Base-by-base conservation (phyloP, 176 grass and related monocot species). In the Avena eriantha region DNA sequence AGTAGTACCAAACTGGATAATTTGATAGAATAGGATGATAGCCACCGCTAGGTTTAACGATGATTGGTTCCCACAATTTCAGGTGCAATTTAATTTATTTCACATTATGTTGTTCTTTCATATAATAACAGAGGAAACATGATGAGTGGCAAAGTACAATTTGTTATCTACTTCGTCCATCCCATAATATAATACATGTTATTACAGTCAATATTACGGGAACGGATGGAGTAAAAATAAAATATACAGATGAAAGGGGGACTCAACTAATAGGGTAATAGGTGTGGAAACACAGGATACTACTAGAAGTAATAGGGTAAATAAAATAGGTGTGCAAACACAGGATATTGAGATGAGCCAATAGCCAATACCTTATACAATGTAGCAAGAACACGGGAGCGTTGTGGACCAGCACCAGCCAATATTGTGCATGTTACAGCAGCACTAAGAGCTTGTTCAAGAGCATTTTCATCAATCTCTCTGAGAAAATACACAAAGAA, bases 341-440 rank as follows among this genome's bases (percentile, higher is more conserved):
- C 23, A 84, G 15, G 7, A 76, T 13, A 68, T 61, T 49, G 17
- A 78, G 15, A 78, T 86, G 74, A 68, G 17, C 60, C 17, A 11
- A 10, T 77, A 85, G 58, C 33, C 21, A 39, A 77, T 89, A 98
- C 97, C 97, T 99, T 99, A 85, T 99, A 99, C 86, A 99, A 76
- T 4, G 97, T 99, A 88, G 97, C 97, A 76, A 99, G 94, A 77
- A 99, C 94, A 58, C 97, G 92, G 51, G 97, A 99, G 12, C 92
- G 90, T 80, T 99, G 97, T 54, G 97, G 97, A 86, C 97, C 94
- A 83, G 97, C 97, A 85, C 88, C 97, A 86, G 97, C 97, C 87
- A 99, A 94, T 87, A 99, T 99, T 71, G 97, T 99, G 77, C 97
- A 99, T 7, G 90, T 99, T 64, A 99, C 89, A 87, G 97, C 97